Evolutionary conservation across 2,329 filamentous ascomycete genomes (phyloP).

Genomic region (Dactylellina drechsleri): DNA sequence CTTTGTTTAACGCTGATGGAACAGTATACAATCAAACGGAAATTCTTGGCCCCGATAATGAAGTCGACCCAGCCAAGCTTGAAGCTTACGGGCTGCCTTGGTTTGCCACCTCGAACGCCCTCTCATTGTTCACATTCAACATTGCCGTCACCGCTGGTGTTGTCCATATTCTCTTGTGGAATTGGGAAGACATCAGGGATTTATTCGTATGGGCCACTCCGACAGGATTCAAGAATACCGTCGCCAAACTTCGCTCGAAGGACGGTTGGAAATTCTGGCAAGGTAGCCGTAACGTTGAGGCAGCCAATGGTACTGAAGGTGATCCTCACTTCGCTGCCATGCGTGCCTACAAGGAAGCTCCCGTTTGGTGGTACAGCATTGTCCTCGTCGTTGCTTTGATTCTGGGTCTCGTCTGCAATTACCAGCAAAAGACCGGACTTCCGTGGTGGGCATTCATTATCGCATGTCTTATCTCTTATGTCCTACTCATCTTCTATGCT

Average conservation of each 20-base stretch:
- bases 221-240: conserved; percentile 58
- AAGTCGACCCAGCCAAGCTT: conserved; percentile 62
- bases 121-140: conserved; percentile 64
- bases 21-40: conserved; percentile 63
- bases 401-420: conserved; percentile 62
- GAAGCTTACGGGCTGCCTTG: conserved; percentile 62
- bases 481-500: conserved; percentile 63
- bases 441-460: conserved; percentile 64
- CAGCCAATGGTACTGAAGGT: conserved; percentile 22
- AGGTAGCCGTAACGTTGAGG: conserved; percentile 49
- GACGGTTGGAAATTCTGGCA: conserved; percentile 56
- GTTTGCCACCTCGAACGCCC: conserved; percentile 62
- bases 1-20: conserved; percentile 61
- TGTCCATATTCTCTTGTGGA: conserved; percentile 63
- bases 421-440: conserved; percentile 61
- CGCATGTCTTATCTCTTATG: conserved; percentile 60
- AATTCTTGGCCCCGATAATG: conserved; percentile 62
- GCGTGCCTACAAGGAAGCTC: conserved; percentile 63
- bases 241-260: conserved; percentile 1
- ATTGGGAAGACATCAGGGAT: conserved; percentile 62
- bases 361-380: conserved; percentile 63
- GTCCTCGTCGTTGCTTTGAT: conserved; percentile 61
- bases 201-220: conserved; percentile 60
- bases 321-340: conserved; percentile 65
- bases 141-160: conserved; percentile 65